Base-by-base conservation (phyloP, 169 alveolate species). In the Plasmodium chabaudi region DNA sequence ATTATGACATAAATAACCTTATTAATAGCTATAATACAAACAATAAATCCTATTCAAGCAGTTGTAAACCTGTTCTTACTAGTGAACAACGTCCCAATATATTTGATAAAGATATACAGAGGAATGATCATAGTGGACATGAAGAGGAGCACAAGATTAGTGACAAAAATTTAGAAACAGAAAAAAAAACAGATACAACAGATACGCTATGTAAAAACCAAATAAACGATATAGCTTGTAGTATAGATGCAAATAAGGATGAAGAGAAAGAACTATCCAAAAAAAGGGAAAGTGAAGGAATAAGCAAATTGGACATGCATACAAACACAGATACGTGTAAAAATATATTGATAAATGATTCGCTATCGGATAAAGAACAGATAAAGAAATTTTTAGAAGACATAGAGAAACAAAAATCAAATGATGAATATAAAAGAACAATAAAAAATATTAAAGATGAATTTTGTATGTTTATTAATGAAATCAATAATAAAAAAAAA, bases 401-500 rank as follows among this genome's bases (percentile, higher is more conserved):
- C 44, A 57, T 21, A 23, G 60, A 17, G 17, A 63, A 13, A 17
- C 47, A 17, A 13, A 17, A n/a, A 46, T 42, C 23, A 19, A 63
- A 57, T 63, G 75, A 77, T 77, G 19, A 15, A 63, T 77, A 77
- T 65, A 56, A 77, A 64, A 42, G 46, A 13, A 49, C 63, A 49
- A 39, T 77, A 63, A 64, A 56, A 27, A 44, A 77, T n/a, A 47
- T 77, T 12, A 39, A 77, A 64, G 46, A 77, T 0, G 42, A 77
- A 25, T 63, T 77, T 44, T 64, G 65, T 15, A 55, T 77, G 53
- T 34, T 77, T 17, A 77, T 77, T 63, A 77, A 39, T 57, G 73
- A 69, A 63, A 77, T 77, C 49, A 77, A 56, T 63, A 77, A 77
- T 77, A 77, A 77, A 23, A 9, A 77, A 64, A 77, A 77, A 49